Evolutionary conservation across 164 flowering plant species (phyloP), one percentile per base, ranked within the genome.

Genomic region (Piper longum): DNA sequence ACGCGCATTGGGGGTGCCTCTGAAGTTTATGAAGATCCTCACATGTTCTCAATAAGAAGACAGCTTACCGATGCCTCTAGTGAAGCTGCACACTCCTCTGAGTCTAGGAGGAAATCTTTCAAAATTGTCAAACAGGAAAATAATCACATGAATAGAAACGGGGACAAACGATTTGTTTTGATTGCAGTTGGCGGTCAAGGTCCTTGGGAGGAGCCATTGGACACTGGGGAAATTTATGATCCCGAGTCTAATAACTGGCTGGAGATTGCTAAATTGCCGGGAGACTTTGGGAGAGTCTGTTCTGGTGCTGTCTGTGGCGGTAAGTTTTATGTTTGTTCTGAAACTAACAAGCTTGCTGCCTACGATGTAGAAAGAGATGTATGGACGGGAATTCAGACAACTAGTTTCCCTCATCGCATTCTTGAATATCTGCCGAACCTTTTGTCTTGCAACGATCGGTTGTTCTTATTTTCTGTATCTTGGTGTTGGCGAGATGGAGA

Each of bases 21-120:
- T 2, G 95, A 90, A 73, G 89, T 93, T 62, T 93, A 90, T 62
- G 92, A 85, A 74, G 99, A 93, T 79, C 99, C 99, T 65, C 99
- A 93, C 72, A 81, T 90, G 72, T 83, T 93, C 54, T 93, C 97
- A 26, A 69, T 85, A 5, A 82, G 98, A 66, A 88, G 90, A 45
- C 91, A 88, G 54, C 65, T 68, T 17, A 69, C 85, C 56, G 76
- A 69, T 71, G 62, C 79, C 56, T 64, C 74, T 41, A 81, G 71
- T 71, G 89, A 78, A 56, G 71, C 55, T 68, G 93, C 81, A n/a
- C 54, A 70, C 41, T 67, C 72, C 14, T 52, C 65, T 43, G 62
- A 69, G 51, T 63, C 81, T 45, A 67, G 48, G 51, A 75, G 78
- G 67, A 84, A 80, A 64, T 68, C 82, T 17, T 43, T 55, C 66